Evolutionary conservation across 1,284 basidiomycete genomes (phyloP).

Genomic region (Ceratobasidium papillatum): DNA sequence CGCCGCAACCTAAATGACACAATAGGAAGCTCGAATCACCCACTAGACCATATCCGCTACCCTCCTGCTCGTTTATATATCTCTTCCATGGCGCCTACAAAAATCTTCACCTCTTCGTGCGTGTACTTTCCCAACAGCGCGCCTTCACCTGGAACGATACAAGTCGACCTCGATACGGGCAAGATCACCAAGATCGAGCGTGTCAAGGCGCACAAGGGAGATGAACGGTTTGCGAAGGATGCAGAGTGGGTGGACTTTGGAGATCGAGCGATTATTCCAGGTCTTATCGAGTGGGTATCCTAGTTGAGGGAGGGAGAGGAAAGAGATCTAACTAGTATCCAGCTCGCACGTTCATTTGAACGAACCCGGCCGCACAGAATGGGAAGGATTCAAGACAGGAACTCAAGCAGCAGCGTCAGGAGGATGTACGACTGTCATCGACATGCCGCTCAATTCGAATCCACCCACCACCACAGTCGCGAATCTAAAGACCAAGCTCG

Average conservation of each 20-base stretch:
- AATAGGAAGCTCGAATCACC: conserved; percentile 31
- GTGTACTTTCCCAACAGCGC: conserved; percentile 67
- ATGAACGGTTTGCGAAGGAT: conserved; percentile 46
- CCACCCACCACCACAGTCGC: conserved; percentile 88
- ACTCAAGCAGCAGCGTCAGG: conserved; percentile 88
- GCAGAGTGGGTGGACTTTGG: conserved; percentile 69
- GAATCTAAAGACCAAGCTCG: conserved; percentile 74
- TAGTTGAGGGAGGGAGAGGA: background rate
- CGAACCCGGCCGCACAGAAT: conserved; percentile 89
- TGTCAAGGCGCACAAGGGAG: conserved; percentile 42
- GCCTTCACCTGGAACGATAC: conserved; percentile 74
- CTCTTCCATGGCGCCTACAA: conserved; percentile 28
- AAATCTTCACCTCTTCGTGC: conserved; percentile 59
- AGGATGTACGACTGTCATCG: conserved; percentile 89
- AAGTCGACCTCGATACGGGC: conserved; percentile 68
- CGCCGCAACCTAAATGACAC: conserved; percentile 4
- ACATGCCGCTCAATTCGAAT: conserved; percentile 96
- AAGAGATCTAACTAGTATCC: background rate
- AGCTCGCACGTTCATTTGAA: conserved; percentile 87
- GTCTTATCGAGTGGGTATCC: conserved; percentile 81
- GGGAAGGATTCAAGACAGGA: conserved; percentile 94
- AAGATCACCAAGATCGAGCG: conserved; percentile 68
- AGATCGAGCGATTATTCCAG: conserved; percentile 76
- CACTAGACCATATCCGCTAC: background rate
- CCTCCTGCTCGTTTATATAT: conserved; percentile 1